These are phyloP conservation scores for Lachnellula suecica DNA, from an alignment of 2,329 filamentous ascomycete genomes.

Conservation along the genomic window DNA sequence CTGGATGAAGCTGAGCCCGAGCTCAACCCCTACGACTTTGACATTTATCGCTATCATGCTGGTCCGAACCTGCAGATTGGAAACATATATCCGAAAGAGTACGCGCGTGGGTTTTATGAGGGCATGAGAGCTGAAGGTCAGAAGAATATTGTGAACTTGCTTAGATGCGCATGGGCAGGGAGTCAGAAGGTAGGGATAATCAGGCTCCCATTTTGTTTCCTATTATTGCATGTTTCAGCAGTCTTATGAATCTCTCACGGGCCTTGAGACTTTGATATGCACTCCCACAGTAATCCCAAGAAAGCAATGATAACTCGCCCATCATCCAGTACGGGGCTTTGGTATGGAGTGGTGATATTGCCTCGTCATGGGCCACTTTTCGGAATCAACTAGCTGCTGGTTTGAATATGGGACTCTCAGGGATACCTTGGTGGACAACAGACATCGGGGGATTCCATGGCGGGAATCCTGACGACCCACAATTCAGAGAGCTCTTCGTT, in stretches of 20 bases:
- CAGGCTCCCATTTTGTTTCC: too few species aligned
- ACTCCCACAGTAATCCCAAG: too few species aligned
- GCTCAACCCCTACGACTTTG: conserved; percentile 64
- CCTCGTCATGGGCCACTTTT: conserved; percentile 59
- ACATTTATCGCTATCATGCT: conserved; percentile 60
- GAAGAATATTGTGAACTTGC: conserved; percentile 56
- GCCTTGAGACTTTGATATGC: too few species aligned
- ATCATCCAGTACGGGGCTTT: conserved; percentile 64
- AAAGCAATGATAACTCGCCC: too few species aligned
- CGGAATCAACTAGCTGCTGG: conserved; percentile 62
- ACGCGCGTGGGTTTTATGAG: conserved; percentile 59
- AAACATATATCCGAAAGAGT: conserved; percentile 59
- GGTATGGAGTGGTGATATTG: conserved; percentile 68
- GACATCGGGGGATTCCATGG: conserved; percentile 72
- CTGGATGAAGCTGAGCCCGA: conserved; percentile 70
- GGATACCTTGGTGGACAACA: conserved; percentile 68
- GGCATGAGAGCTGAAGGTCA: conserved; percentile 54
- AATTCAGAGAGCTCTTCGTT: conserved; percentile 62
- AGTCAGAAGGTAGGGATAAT: too few species aligned
- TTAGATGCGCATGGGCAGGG: conserved; percentile 56
- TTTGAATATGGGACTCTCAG: conserved; percentile 63
- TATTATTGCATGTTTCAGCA: too few species aligned
- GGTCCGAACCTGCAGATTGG: conserved; percentile 55
- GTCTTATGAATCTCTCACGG: too few species aligned
- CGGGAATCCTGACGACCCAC: conserved; percentile 53